These are phyloP conservation scores for Penicillium longicatenatum DNA, from an alignment of 495 filamentous ascomycete genomes.

Conservation along the genomic window DNA sequence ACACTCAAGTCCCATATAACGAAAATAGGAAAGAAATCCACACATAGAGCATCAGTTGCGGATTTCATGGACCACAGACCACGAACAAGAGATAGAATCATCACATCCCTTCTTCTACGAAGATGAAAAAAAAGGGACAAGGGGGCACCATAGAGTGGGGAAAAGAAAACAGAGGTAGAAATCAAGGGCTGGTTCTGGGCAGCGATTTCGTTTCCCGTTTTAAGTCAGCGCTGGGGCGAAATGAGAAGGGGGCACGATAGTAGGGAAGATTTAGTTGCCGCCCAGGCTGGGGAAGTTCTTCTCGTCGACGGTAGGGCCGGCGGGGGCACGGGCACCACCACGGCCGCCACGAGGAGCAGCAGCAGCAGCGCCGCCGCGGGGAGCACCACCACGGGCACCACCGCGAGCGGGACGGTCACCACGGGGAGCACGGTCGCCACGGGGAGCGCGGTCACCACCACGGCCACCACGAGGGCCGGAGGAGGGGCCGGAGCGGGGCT, in stretches of 20 bases:
- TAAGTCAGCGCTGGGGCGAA: conserved; percentile 2
- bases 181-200: conserved; percentile 12
- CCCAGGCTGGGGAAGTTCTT: conserved; percentile 56
- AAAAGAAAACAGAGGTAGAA: conserved; percentile 1
- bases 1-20: conserved; percentile 1
- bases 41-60: conserved; percentile 4
- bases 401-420: conserved; percentile 35
- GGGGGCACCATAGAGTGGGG: background rate
- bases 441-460: conserved; percentile 39
- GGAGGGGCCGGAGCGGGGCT: conserved; percentile 44
- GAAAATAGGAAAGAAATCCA: conserved; percentile 2
- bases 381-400: conserved; percentile 33
- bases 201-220: conserved; percentile 5
- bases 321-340: conserved; percentile 28
- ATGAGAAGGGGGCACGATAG: conserved; percentile 1
- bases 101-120: conserved; percentile 1
- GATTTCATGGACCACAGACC: conserved; percentile 6
- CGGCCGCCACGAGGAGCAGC: conserved; percentile 31
- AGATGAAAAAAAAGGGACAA: background rate
- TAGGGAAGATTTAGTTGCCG: conserved; percentile 38
- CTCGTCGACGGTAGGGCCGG: conserved; percentile 48
- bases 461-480: conserved; percentile 50
- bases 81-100: conserved; percentile 1
- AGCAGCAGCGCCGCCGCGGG: conserved; percentile 26
- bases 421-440: conserved; percentile 34